Evolutionary conservation across 2,329 filamentous ascomycete species (phyloP).

Genomic region (Onygena corvina): DNA sequence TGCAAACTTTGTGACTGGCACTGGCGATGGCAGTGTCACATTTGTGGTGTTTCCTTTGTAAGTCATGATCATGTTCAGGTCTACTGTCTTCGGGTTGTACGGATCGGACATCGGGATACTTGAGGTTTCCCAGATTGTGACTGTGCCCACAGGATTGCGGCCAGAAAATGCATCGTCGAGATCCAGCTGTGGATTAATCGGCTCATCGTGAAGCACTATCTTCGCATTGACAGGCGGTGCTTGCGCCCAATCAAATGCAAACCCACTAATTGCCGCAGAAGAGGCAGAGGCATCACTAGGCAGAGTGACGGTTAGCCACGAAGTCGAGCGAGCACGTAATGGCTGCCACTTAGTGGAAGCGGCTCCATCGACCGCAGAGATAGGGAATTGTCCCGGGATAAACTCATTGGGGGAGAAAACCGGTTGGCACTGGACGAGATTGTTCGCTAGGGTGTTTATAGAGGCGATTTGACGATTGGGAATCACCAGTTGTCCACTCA

Average conservation of each 20-base stretch:
- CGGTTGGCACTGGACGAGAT: slow-evolving; percentile 53
- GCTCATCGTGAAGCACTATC: slow-evolving; percentile 44
- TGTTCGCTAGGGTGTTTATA: slow-evolving; percentile 44
- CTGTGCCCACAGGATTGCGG: slow-evolving; percentile 12
- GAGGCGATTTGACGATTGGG: slow-evolving; percentile 48
- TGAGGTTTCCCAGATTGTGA: slow-evolving; percentile 20
- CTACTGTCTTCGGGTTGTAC: slow-evolving; percentile 25
- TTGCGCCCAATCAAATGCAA: slow-evolving; percentile 51
- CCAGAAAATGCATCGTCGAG: slow-evolving; percentile 7
- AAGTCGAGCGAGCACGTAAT: slow-evolving; percentile 35
- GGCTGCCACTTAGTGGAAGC: slow-evolving; percentile 58
- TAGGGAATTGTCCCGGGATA: slow-evolving; percentile 56
- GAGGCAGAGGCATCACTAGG: slow-evolving; percentile 25
- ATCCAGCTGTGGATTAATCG: slow-evolving; percentile 19
- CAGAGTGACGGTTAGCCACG: slow-evolving; percentile 47
- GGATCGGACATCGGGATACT: slow-evolving; percentile 29
- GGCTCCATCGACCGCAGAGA: slow-evolving; percentile 55
- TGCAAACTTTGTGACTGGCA: slow-evolving; percentile 30
- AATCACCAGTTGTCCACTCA: slow-evolving; percentile 43
- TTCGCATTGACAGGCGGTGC: slow-evolving; percentile 43
- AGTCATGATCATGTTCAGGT: slow-evolving; percentile 26
- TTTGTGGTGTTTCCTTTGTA: slow-evolving; percentile 35
- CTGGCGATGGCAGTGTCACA: slow-evolving; percentile 24
- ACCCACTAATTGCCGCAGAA: slow-evolving; percentile 27
- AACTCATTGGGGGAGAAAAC: slow-evolving; percentile 39